Conservation (phyloP, 1,139 yeast species). For the Hansenula lynferdii region DNA sequence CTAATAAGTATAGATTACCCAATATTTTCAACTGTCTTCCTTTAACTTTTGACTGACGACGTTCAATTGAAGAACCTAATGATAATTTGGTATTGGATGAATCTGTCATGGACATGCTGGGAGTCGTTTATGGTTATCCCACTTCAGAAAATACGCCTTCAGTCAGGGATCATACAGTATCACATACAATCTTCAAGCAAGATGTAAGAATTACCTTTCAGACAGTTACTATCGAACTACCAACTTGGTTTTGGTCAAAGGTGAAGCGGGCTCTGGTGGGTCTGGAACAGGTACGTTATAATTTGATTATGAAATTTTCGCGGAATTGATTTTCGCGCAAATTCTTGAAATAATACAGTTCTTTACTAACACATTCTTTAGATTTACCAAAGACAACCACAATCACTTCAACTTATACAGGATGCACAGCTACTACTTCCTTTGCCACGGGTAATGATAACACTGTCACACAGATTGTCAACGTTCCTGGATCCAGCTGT, state of each 20-base stretch:
- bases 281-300: not conserved
- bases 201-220: not conserved
- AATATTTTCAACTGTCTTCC: constrained; percentile 76
- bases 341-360: not conserved
- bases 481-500: constrained; percentile 2
- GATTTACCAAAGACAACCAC: constrained; percentile 5
- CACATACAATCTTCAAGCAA: not conserved
- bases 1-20: constrained; percentile 71
- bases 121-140: constrained; percentile 9
- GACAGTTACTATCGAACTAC: not conserved
- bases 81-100: constrained; percentile 22
- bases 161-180: not conserved
- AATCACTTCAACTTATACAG: constrained; percentile 4
- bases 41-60: constrained; percentile 49
- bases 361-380: not conserved
- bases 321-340: not conserved
- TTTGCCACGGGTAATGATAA: constrained; percentile 9
- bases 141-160: constrained; percentile 1
- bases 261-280: constrained; percentile 6
- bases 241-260: constrained; percentile 1
- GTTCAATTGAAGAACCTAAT: constrained; percentile 34
- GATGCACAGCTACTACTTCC: constrained; percentile 5
- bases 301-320: not conserved
- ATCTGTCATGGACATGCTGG: constrained; percentile 21
- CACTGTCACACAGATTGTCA: constrained; percentile 7